Evolutionary conservation across 192 early-diverging fungal genomes (phyloP).

Genomic region (Coemansia biformis): DNA sequence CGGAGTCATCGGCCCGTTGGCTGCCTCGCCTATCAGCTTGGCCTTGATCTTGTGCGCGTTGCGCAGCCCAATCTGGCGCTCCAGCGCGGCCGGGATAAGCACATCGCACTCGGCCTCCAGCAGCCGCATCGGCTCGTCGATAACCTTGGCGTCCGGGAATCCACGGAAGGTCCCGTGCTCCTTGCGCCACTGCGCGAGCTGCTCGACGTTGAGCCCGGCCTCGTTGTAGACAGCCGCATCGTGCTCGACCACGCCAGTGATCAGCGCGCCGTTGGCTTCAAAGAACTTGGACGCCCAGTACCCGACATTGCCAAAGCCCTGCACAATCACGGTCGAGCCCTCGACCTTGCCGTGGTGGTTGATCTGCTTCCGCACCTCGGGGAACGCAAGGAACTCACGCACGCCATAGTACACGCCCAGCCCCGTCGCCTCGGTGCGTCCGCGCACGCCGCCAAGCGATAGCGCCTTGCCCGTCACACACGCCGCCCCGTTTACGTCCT

Average conservation of each 20-base stretch:
- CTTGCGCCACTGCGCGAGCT: constrained; percentile 57
- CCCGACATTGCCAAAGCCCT: constrained; percentile 84
- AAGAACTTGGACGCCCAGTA: constrained; percentile 82
- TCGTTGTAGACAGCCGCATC: constrained; percentile 62
- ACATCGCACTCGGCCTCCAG: constrained; percentile 78
- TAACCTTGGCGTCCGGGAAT: constrained; percentile 56
- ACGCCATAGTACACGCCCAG: constrained; percentile 77
- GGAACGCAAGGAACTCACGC: constrained; percentile 71
- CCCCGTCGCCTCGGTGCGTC: constrained; percentile 77
- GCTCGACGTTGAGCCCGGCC: constrained; percentile 62
- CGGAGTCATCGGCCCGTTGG: constrained; percentile 76
- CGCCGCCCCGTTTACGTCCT: constrained; percentile 73
- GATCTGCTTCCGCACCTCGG: constrained; percentile 70
- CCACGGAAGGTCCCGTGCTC: constrained; percentile 65
- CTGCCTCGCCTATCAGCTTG: constrained; percentile 76
- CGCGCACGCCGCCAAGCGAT: constrained; percentile 72
- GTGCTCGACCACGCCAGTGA: constrained; percentile 68
- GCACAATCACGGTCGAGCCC: constrained; percentile 63
- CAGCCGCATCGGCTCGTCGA: constrained; percentile 52
- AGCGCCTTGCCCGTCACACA: constrained; percentile 82
- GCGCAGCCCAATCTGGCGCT: constrained; percentile 69
- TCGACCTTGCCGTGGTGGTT: constrained; percentile 55
- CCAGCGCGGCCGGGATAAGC: constrained; percentile 75
- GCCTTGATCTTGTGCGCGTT: constrained; percentile 71
- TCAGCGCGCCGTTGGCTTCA: constrained; percentile 69